A percentile compares a stretch with the other conserved stretches of the same genome.
Conservation (phyloP, 2,329 filamentous ascomycete species). For the Pyrenochaeta sp. region DNA sequence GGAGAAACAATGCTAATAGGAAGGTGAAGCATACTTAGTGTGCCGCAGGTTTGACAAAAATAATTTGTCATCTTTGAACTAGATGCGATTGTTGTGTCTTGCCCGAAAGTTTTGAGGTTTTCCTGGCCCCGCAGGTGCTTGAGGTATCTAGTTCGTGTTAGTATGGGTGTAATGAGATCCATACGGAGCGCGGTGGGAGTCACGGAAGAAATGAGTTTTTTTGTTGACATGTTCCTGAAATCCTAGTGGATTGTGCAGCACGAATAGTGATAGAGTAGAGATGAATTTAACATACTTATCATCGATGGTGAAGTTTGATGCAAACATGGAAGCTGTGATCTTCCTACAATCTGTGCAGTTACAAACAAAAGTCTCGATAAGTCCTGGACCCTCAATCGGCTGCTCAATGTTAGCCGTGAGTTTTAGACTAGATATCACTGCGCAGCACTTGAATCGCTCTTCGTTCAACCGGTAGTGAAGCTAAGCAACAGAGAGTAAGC, state of each 20-base stretch:
- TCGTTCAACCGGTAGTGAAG: neutral
- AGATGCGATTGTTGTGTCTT: constrained; percentile 33
- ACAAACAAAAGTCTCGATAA: constrained; percentile 65
- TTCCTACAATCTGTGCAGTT: constrained; percentile 70
- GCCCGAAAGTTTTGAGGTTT: constrained; percentile 56
- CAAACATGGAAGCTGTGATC: constrained; percentile 67
- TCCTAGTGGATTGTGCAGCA: no score
- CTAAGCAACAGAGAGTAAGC: neutral
- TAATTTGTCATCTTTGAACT: constrained; percentile 63
- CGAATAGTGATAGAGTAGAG: neutral
- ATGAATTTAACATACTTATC: constrained; percentile 45
- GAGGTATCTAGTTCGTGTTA: constrained; percentile 32
- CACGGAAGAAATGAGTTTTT: no score
- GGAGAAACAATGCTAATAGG: neutral
- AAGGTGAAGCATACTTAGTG: constrained; percentile 49
- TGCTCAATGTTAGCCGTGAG: constrained; percentile 24
- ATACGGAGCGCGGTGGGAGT: no score
- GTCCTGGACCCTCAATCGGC: constrained; percentile 57
- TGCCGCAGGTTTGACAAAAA: constrained; percentile 69
- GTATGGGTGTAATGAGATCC: neutral
- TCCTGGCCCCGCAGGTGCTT: constrained; percentile 61
- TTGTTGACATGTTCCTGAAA: no score
- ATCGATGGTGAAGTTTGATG: constrained; percentile 62
- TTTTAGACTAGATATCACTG: no score
- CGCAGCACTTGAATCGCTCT: neutral